These are phyloP conservation scores for Pseudogymnoascus sp. DNA, from an alignment of 2,329 filamentous ascomycete species.

Conservation along the genomic window DNA sequence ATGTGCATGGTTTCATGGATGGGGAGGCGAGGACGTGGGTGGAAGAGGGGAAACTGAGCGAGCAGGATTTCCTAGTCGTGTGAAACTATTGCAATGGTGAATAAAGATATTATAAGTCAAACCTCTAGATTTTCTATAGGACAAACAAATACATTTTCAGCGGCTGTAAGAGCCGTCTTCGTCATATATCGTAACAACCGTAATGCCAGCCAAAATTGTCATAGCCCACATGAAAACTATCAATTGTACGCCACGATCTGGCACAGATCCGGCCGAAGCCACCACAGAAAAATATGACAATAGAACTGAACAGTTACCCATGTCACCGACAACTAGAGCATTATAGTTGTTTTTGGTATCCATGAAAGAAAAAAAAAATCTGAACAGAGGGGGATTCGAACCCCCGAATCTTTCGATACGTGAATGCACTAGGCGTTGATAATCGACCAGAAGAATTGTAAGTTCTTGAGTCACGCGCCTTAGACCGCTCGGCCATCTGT, in stretches of 20 bases:
- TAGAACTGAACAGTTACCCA: not conserved
- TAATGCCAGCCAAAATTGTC: not conserved
- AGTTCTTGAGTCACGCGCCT: slow-evolving; percentile 9
- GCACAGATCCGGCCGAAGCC: not conserved
- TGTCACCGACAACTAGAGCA: not conserved
- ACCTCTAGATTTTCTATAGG: not conserved
- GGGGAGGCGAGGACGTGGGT: not conserved
- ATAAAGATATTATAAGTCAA: not conserved
- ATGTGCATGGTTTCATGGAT: not conserved
- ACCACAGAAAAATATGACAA: not conserved
- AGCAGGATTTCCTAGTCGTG: not conserved
- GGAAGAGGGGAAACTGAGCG: not conserved
- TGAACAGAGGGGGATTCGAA: slow-evolving; percentile 10
- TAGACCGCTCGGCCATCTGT: slow-evolving; percentile 10
- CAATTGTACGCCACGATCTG: not conserved
- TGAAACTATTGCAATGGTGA: not conserved
- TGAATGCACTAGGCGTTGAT: slow-evolving; percentile 2
- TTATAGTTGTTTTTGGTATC: no score
- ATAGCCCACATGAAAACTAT: not conserved
- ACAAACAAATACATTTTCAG: not conserved
- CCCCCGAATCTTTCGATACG: slow-evolving; percentile 10
- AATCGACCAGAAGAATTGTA: not conserved
- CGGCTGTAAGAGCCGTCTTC: not conserved
- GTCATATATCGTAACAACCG: not conserved
- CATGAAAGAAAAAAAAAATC: not conserved